Percentiles rank a stretch among this genome's conserved stretches.
Conservation (phyloP, 805 yeast species). For the Sugiyamaella valdiviana region DNA sequence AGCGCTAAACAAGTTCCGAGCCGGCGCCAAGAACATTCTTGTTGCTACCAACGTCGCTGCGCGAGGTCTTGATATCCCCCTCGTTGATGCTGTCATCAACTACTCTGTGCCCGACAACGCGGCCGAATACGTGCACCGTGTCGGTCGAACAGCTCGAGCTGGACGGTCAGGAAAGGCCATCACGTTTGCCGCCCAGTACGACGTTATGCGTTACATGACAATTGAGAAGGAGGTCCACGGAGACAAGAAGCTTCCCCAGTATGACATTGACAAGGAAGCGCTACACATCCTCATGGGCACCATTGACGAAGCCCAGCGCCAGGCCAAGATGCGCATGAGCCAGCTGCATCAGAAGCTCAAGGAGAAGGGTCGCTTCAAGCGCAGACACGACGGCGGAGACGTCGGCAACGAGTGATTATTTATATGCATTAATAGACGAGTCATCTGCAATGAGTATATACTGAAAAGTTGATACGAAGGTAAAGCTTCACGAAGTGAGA, state of each 20-base stretch:
- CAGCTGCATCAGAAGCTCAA: slow-evolving; percentile 49
- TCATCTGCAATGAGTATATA: too few species aligned
- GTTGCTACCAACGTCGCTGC: slow-evolving; percentile 97
- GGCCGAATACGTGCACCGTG: slow-evolving; percentile 92
- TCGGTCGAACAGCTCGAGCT: slow-evolving; percentile 98
- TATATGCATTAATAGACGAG: background rate
- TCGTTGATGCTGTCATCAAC: slow-evolving; percentile 82
- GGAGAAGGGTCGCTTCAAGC: slow-evolving; percentile 34
- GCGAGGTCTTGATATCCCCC: slow-evolving; percentile 94
- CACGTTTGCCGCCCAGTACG: slow-evolving; percentile 88
- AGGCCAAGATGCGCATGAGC: slow-evolving; percentile 76
- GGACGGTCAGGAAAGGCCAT: slow-evolving; percentile 84
- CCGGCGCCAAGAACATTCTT: slow-evolving; percentile 85
- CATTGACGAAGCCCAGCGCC: slow-evolving; percentile 87
- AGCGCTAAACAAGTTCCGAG: slow-evolving; percentile 86
- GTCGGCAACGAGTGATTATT: slow-evolving; percentile 34
- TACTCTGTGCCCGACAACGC: slow-evolving; percentile 94
- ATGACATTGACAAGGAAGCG: slow-evolving; percentile 67
- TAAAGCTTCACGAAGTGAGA: too few species aligned
- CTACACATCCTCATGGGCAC: slow-evolving; percentile 74
- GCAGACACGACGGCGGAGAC: slow-evolving; percentile 43
- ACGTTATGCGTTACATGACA: slow-evolving; percentile 77
- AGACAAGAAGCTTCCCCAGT: slow-evolving; percentile 73
- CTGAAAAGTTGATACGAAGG: too few species aligned
- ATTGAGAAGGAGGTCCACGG: slow-evolving; percentile 76